Evolutionary conservation across 2,329 filamentous ascomycete genomes (phyloP), one percentile per base, ranked within the genome.

Genomic region (Leptographium lundbergii): DNA sequence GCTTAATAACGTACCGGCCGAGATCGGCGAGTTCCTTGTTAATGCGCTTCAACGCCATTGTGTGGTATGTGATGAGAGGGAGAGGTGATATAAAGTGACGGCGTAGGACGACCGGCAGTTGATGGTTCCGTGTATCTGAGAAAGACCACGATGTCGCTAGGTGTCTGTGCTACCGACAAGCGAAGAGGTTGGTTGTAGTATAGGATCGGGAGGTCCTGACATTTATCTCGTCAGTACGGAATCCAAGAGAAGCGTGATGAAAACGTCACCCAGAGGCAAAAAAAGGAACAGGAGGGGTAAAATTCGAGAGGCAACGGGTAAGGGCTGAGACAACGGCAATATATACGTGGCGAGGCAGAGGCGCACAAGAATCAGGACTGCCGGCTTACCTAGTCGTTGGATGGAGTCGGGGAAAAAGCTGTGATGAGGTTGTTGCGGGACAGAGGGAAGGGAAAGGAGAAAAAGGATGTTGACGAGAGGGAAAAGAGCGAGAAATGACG

Each of bases 1-100:
- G 24, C 25, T 11, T 14, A 11, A 48, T 24, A 14, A 60, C 63
- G 29, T 86, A 92, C 89, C 89, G 88, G 79, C 89, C 89, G 76
- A 94, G 82, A 74, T 94, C 89, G 75, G 87, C 86, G 73, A 94
- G 84, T 78, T 94, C 89, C 86, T 91, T 94, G 83, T 92, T 92
- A 77, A 94, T 94, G 76, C 89, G 86, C 87, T 94, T 94, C 70
- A 94, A 83, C 76, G 89, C 89, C 89, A 94, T 94, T 70, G 72
- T 67, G 61, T 52, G 22, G 27, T n/a, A 51, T 67, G 65, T 66
- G 58, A 55, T 65, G 54, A 9, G 54, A 57, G 52, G 27, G 25
- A 34, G 47, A 25, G 54, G 22, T 11, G 14, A 36, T 32, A n/a
- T 27, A 24, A 34, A n/a, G 39, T 29, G 27, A 48, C 22, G 57